Percentiles rank a stretch among this genome's conserved stretches.
These are phyloP conservation scores for Globisporangium carolinianum DNA, from an alignment of 352 stramenopile species.

Conservation along the genomic window DNA sequence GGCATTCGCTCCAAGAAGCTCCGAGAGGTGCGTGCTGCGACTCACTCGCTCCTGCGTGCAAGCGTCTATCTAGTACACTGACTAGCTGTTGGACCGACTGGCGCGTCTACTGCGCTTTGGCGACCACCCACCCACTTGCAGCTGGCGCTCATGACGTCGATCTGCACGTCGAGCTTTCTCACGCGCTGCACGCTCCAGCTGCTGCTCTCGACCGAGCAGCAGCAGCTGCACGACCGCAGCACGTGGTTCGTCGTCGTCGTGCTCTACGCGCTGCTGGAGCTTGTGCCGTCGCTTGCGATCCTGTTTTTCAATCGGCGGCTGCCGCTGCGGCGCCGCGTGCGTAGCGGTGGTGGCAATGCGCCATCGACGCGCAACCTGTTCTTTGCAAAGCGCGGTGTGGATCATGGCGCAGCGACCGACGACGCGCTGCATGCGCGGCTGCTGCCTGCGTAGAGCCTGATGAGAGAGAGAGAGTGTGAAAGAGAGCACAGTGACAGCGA, in stretches of 20 bases:
- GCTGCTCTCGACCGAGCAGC: conserved; percentile 55
- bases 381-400: conserved; percentile 27
- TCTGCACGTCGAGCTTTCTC: conserved; percentile 84
- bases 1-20: conserved; percentile 79
- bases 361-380: conserved; percentile 22
- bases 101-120: too few relatives aligned
- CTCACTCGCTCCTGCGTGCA: too few relatives aligned
- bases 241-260: conserved; percentile 79
- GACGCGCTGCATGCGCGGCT: conserved; percentile 44
- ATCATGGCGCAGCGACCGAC: conserved; percentile 4
- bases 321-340: conserved; percentile 30
- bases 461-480: background rate
- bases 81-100: background rate
- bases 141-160: conserved; percentile 68
- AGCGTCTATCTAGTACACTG: background rate
- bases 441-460: conserved; percentile 11
- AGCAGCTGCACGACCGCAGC: conserved; percentile 65
- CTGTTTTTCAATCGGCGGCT: conserved; percentile 83
- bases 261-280: conserved; percentile 78
- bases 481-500: too few relatives aligned
- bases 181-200: conserved; percentile 63
- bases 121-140: background rate
- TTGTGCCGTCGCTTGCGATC: conserved; percentile 67
- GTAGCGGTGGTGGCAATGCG: conserved; percentile 1
- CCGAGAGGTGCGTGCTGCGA: conserved; percentile 36